Conservation (phyloP, 768 basidiomycete genomes). For the Xerocomus potaroensis region DNA sequence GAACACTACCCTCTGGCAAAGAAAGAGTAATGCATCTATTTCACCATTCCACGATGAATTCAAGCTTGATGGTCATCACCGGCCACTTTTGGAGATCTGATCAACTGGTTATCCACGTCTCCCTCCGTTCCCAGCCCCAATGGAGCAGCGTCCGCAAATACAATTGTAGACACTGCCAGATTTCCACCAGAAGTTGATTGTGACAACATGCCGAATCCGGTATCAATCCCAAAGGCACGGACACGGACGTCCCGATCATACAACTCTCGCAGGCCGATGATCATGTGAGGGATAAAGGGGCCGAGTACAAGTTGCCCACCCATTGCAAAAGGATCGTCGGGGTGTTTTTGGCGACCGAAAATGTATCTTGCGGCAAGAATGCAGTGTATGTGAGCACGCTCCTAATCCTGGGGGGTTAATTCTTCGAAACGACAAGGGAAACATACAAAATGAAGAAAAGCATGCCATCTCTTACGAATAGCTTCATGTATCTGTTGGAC, state of each 20-base stretch:
- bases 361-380: background rate
- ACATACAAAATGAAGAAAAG: conserved; percentile 9
- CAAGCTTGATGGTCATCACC: background rate
- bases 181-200: background rate
- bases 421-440: background rate
- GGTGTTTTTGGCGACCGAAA: background rate
- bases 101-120: background rate
- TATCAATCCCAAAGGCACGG: background rate
- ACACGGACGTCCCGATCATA: background rate
- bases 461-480: background rate
- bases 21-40: background rate
- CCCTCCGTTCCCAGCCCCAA: background rate
- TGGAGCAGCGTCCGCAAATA: background rate
- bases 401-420: background rate
- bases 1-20: too few species aligned
- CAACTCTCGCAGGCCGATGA: background rate
- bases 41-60: background rate
- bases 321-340: background rate
- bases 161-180: background rate
- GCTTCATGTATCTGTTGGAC: conserved; percentile 1
- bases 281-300: background rate
- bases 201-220: background rate
- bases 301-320: background rate
- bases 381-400: background rate
- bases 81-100: too few species aligned